Evolutionary conservation across 768 basidiomycete species (phyloP), one percentile per base, ranked within the genome.

Genomic region (Leccinum boreale): DNA sequence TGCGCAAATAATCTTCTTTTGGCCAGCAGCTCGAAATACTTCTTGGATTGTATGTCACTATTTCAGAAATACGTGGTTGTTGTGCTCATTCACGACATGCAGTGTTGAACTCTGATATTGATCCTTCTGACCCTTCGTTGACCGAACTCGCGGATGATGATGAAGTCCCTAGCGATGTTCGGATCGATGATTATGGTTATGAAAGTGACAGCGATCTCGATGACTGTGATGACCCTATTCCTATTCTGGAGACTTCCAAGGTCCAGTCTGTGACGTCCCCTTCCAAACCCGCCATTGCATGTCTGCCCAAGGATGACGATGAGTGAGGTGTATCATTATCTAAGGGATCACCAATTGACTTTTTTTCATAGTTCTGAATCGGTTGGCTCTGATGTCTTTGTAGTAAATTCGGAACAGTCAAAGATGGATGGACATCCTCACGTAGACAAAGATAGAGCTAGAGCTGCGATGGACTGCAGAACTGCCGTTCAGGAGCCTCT

Each of bases 161-260:
- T 10, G 59, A 48, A 17, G 24, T 66, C 19, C 66, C 60, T 3
- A 52, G 36, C 10, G 17, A 53, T 8, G 15, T 49, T 39, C 24
- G 1, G 5, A 53, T 65, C 4, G 65, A 62, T 3, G 69, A 68
- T 2, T 70, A 71, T 56, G 73, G 62, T 4, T 74, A 74, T 50
- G 63, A 45, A 15, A 71, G 70, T 3, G 73, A 74, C 55, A 74
- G 73, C 19, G 73, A 74, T 36, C 66, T 74, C 6, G 72, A 72
- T 26, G 73, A 49, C 8, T 17, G 26, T 49, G 47, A 49, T 11
- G 17, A 17, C 17, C 12, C 24, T 17, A n/a, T n/a, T 26, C 12
- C 24, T 17, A n/a, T n/a, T 26, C 24, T 15, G 2, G 15, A 17
- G 10, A 28, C 26, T 17, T 17, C 14, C 5, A 53, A 57, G 19